phyloP scores from a whole-genome alignment of 352 stramenopile species.

The Peronospora destructor region DNA sequence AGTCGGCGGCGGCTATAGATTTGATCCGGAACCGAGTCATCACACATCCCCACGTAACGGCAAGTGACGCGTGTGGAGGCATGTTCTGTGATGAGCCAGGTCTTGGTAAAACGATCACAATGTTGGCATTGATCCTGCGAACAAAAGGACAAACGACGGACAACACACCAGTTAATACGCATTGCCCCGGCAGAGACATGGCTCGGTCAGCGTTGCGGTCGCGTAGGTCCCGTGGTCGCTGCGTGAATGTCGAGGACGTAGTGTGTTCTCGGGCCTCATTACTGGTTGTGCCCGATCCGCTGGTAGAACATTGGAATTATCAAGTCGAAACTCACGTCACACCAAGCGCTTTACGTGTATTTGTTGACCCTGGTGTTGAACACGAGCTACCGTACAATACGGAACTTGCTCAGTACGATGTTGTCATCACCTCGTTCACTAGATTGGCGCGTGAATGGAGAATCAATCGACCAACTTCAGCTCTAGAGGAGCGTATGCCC shows the following conservation, averaged over 20 bases:
- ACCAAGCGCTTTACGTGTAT: conserved; percentile 32
- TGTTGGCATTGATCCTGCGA: conserved; percentile 70
- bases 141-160: conserved; percentile 56
- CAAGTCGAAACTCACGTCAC: conserved; percentile 58
- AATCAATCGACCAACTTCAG: conserved; percentile 44
- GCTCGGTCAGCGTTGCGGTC: conserved; percentile 35
- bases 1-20: conserved; percentile 33
- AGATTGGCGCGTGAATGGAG: conserved; percentile 63
- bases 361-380: conserved; percentile 38
- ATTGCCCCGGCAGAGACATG: conserved; percentile 6
- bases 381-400: conserved; percentile 31
- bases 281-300: conserved; percentile 62
- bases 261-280: conserved; percentile 45
- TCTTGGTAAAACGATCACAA: conserved; percentile 83
- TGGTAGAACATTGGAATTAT: conserved; percentile 75
- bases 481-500: conserved; percentile 53
- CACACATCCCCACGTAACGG: conserved; percentile 13
- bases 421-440: conserved; percentile 70
- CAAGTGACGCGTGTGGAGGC: conserved; percentile 51
- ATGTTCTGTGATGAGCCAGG: conserved; percentile 82
- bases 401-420: conserved; percentile 51
- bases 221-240: conserved; percentile 32
- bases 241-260: conserved; percentile 39
- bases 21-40: conserved; percentile 48
- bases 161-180: conserved; percentile 7